These are phyloP conservation scores for Salix purpurea DNA, from an alignment of 345 rosid genomes.

Conservation along the genomic window DNA sequence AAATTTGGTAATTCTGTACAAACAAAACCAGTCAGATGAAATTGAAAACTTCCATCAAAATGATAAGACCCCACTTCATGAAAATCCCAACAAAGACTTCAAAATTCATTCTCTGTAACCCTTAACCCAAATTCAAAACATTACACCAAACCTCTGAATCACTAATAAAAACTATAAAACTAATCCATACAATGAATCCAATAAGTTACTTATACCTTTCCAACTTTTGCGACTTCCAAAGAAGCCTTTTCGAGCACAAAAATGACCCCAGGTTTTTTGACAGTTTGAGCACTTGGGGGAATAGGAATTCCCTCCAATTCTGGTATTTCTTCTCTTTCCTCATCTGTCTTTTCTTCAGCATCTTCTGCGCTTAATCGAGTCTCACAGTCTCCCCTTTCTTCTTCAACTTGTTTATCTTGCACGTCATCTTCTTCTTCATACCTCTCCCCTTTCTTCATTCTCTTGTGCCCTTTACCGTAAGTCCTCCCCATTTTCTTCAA, in stretches of 20 bases:
- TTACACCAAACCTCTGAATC: neutral
- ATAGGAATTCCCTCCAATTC: conserved; percentile 60
- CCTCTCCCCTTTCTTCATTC: conserved; percentile 61
- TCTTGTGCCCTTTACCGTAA: conserved; percentile 61
- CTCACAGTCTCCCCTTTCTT: conserved; percentile 18
- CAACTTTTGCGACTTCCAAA: conserved; percentile 89
- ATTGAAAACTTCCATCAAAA: too few relatives aligned
- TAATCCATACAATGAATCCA: neutral
- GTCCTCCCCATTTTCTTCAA: conserved; percentile 54
- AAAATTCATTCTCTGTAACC: too few relatives aligned
- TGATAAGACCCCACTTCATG: neutral
- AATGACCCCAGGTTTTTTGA: conserved; percentile 39
- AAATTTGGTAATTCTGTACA: conserved; percentile 68
- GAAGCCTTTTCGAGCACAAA: conserved; percentile 86
- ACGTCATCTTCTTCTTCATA: too few relatives aligned
- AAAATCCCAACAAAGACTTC: too few relatives aligned
- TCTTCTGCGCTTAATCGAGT: too few relatives aligned
- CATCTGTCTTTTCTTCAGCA: neutral
- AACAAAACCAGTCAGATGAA: conserved; percentile 5
- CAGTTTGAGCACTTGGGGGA: conserved; percentile 23
- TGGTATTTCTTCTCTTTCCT: conserved; percentile 23
- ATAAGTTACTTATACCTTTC: conserved; percentile 43
- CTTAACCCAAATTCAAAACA: too few relatives aligned
- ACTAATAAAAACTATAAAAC: neutral
- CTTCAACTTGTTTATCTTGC: too few relatives aligned